A percentile compares a stretch with the other conserved stretches of the same genome.
phyloP scores from a whole-genome alignment of 1,284 basidiomycete genomes.

The Trametes sp. region DNA sequence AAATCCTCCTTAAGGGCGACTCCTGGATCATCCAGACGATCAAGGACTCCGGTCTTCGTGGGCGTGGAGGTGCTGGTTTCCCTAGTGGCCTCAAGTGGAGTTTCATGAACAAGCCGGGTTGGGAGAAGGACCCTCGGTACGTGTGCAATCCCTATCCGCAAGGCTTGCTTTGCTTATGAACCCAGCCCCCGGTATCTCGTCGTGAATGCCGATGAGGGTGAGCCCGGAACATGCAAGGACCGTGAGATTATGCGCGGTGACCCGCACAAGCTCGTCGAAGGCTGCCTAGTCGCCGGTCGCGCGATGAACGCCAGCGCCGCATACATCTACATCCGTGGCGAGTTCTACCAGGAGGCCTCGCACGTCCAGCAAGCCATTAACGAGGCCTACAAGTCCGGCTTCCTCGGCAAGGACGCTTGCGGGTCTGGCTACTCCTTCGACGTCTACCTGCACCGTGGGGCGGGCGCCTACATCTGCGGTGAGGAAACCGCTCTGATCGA shows the following conservation, averaged over 20 bases:
- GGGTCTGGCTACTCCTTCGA: constrained; percentile 94
- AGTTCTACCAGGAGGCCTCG: constrained; percentile 95
- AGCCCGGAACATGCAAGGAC: constrained; percentile 99
- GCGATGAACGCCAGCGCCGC: constrained; percentile 98
- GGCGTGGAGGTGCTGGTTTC: constrained; percentile 97
- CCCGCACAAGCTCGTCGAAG: constrained; percentile 98
- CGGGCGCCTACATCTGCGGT: constrained; percentile 98
- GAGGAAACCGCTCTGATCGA: constrained; percentile 99
- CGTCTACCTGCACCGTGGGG: constrained; percentile 96
- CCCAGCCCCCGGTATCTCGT: constrained; percentile 91
- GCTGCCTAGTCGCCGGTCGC: constrained; percentile 97
- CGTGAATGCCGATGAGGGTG: constrained; percentile 98
- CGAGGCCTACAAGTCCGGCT: constrained; percentile 93
- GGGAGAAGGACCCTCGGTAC: constrained; percentile 93
- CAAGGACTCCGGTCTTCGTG: constrained; percentile 95
- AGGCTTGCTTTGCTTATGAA: neutral
- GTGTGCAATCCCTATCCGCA: constrained; percentile 28
- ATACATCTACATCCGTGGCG: constrained; percentile 99
- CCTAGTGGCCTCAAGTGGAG: constrained; percentile 98
- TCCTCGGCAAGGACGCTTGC: constrained; percentile 94
- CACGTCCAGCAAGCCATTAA: constrained; percentile 95
- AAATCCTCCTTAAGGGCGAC: constrained; percentile 94
- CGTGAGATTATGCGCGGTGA: constrained; percentile 98
- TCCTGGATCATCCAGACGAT: constrained; percentile 97
- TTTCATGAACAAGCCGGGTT: constrained; percentile 99